These are phyloP conservation scores for Cicer cuneatum DNA, from an alignment of 306 rosid genomes.

Conservation along the genomic window DNA sequence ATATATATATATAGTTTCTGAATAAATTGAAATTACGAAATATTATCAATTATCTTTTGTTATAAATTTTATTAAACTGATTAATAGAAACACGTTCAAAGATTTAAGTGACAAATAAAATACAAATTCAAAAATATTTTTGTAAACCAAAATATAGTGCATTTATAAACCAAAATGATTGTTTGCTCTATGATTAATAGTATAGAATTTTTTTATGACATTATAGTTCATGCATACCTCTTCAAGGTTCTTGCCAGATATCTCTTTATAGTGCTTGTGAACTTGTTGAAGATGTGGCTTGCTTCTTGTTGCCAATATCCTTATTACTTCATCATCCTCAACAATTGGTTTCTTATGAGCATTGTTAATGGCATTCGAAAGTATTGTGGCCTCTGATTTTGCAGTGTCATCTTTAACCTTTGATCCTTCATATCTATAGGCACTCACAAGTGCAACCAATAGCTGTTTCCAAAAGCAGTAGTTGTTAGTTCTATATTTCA, in stretches of 20 bases:
- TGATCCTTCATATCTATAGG: constrained; percentile 92
- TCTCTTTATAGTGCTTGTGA: constrained; percentile 69
- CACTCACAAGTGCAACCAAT: constrained; percentile 82
- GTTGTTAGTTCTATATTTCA: not conserved
- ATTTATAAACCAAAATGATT: no score
- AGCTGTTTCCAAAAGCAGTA: constrained; percentile 58
- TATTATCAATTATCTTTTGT: no score
- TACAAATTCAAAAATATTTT: no score
- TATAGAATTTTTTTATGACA: constrained; percentile 3
- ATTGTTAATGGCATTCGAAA: constrained; percentile 62
- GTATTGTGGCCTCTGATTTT: constrained; percentile 67
- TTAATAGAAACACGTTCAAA: no score
- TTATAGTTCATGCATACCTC: constrained; percentile 57
- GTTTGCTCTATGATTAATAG: no score
- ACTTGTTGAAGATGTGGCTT: constrained; percentile 67
- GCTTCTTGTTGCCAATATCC: constrained; percentile 83
- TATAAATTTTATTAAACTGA: no score
- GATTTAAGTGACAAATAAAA: no score
- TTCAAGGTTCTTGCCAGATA: constrained; percentile 62
- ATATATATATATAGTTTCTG: no score
- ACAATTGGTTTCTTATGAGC: constrained; percentile 50
- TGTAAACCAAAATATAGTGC: no score
- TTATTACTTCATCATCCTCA: constrained; percentile 76
- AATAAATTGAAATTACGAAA: no score
- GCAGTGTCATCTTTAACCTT: constrained; percentile 66